A percentile compares a stretch with the other conserved stretches of the same genome.
Conservation (phyloP, 1,139 yeast species). For the Pneumocystis jirovecii region DNA sequence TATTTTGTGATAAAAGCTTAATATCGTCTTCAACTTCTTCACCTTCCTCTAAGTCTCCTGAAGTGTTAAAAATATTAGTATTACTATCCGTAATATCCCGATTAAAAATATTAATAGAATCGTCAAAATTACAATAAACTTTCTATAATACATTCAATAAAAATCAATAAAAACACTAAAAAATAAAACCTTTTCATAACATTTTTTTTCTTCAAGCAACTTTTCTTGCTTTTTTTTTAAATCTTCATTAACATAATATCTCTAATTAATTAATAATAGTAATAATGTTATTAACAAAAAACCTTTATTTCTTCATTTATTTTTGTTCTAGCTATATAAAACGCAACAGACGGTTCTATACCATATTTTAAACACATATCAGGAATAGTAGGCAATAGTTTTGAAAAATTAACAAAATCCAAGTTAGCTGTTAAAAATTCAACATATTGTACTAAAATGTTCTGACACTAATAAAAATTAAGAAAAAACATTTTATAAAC, state of each 20-base stretch:
- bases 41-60: background rate
- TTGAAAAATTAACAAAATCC: slow-evolving; percentile 24
- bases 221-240: slow-evolving; percentile 5
- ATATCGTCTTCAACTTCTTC: background rate
- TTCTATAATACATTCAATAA: background rate
- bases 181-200: background rate
- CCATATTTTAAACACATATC: slow-evolving; percentile 36
- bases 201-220: background rate
- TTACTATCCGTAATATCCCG: background rate
- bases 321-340: slow-evolving; percentile 59
- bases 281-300: background rate
- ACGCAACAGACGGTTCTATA: slow-evolving; percentile 54
- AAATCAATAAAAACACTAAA: background rate
- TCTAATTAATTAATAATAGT: slow-evolving; percentile 1
- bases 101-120: background rate
- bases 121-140: background rate
- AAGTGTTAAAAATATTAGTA: background rate
- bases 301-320: slow-evolving; percentile 24
- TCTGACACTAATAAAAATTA: slow-evolving; percentile 35
- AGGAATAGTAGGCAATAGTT: slow-evolving; percentile 32
- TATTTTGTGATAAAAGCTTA: background rate
- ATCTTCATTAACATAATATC: slow-evolving; percentile 15
- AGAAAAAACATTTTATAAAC: slow-evolving; percentile 1
- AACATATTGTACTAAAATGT: slow-evolving; percentile 49
- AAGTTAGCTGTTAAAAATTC: slow-evolving; percentile 27